Percentiles rank a stretch among this genome's conserved stretches.
These are phyloP conservation scores for Aspergillus clavatus DNA, from an alignment of 2,329 filamentous ascomycete species.

Conservation along the genomic window DNA sequence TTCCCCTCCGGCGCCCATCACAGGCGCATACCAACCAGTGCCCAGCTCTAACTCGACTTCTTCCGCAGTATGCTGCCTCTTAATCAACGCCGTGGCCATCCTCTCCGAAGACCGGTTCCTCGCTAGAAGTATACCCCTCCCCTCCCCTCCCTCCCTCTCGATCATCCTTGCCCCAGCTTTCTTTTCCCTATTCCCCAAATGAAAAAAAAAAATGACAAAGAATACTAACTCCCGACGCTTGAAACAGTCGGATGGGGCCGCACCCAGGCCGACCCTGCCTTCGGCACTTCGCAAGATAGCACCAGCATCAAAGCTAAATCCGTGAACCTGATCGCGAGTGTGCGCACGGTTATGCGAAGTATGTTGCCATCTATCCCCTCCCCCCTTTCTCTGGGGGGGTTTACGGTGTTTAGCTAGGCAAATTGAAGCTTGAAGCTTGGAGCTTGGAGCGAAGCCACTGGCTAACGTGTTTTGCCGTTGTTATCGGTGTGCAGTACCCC, in stretches of 20 bases:
- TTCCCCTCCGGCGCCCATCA: too few species aligned
- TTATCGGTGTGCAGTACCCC: constrained; percentile 56
- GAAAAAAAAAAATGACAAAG: too few species aligned
- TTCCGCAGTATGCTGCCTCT: constrained; percentile 66
- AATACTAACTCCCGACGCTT: not conserved
- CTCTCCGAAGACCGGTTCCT: constrained; percentile 94
- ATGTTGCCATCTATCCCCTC: constrained; percentile 15
- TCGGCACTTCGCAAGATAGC: constrained; percentile 66
- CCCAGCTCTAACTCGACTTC: constrained; percentile 3
- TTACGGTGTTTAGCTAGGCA: too few species aligned
- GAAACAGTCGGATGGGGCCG: constrained; percentile 71
- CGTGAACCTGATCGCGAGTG: constrained; percentile 83
- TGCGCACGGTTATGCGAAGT: constrained; percentile 92
- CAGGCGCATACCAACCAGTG: too few species aligned
- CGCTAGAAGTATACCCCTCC: constrained; percentile 57
- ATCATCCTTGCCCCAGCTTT: too few species aligned
- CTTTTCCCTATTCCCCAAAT: too few species aligned
- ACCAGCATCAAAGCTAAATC: constrained; percentile 80
- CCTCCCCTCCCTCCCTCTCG: not conserved
- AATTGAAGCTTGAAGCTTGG: too few species aligned
- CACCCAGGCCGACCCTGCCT: constrained; percentile 62
- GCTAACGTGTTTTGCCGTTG: too few species aligned
- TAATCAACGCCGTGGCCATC: constrained; percentile 89
- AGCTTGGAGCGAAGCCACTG: too few species aligned
- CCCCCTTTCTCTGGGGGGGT: too few species aligned